Conservation (phyloP, 2,329 filamentous ascomycete genomes). For the Verticillium dahliae region DNA sequence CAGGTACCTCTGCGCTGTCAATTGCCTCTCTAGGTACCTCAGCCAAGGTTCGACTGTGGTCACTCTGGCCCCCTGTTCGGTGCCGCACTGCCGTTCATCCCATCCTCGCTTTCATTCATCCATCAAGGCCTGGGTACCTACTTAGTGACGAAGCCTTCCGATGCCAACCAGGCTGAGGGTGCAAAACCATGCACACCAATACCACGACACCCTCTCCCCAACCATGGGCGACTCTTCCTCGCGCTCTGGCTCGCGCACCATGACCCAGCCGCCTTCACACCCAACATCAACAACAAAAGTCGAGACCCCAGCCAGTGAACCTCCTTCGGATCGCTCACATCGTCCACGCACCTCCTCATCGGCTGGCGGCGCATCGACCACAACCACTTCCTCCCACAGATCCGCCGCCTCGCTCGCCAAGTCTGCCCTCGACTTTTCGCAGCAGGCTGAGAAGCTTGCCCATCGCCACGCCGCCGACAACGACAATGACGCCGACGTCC, state of each 20-base stretch:
- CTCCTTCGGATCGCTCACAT: background rate
- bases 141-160: background rate
- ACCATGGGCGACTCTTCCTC: background rate
- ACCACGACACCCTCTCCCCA: background rate
- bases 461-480: slow-evolving; percentile 10
- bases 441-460: slow-evolving; percentile 55
- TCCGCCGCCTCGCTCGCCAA: slow-evolving; percentile 20
- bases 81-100: background rate
- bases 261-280: background rate
- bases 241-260: background rate
- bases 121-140: background rate
- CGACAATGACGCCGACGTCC: slow-evolving; percentile 31
- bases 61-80: background rate
- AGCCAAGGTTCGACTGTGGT: too few species aligned
- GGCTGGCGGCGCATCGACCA: background rate
- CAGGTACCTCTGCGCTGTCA: too few species aligned
- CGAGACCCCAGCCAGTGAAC: background rate
- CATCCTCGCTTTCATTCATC: background rate
- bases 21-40: too few species aligned
- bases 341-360: background rate
- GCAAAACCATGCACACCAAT: background rate
- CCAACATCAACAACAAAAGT: background rate
- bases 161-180: background rate
- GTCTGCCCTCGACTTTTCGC: slow-evolving; percentile 48
- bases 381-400: background rate